Conservation (phyloP, 371 early-diverging fungal species). For the Rhizopus sp. region DNA sequence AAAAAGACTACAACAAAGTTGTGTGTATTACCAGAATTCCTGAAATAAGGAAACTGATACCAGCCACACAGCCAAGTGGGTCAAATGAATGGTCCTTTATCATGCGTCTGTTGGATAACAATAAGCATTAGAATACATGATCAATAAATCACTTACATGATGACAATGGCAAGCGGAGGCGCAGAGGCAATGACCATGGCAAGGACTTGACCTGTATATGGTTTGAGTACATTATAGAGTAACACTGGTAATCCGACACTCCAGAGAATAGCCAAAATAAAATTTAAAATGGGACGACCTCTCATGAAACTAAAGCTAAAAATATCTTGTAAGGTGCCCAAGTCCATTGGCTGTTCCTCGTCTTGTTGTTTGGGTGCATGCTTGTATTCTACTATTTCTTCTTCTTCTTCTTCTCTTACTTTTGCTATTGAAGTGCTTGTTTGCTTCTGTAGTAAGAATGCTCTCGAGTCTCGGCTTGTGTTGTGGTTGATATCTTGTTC, state of each 20-base stretch:
- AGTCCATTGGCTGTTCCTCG: conserved; percentile 32
- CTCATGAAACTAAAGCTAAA: conserved; percentile 30
- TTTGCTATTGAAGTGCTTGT: too few species aligned
- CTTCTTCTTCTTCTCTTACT: background rate
- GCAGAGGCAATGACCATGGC: conserved; percentile 33
- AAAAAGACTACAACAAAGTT: background rate
- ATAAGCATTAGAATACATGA: background rate
- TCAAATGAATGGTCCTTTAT: conserved; percentile 24
- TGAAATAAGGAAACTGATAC: conserved; percentile 34
- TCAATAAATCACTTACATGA: conserved; percentile 15
- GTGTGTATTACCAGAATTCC: conserved; percentile 31
- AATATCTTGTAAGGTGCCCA: conserved; percentile 25
- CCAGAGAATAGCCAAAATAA: conserved; percentile 31
- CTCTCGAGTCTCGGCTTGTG: too few species aligned
- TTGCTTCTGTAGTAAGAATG: background rate
- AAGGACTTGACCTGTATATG: conserved; percentile 27
- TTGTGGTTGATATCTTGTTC: background rate
- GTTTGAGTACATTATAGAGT: conserved; percentile 23
- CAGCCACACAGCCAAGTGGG: conserved; percentile 31
- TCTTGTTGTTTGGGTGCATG: conserved; percentile 13
- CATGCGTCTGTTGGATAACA: conserved; percentile 24
- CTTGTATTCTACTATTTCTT: background rate
- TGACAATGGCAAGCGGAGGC: conserved; percentile 29
- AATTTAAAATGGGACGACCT: conserved; percentile 31
- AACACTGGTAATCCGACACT: conserved; percentile 32